Base-by-base conservation (phyloP, 2,329 filamentous ascomycete genomes). In the Clarireedia hainanense region DNA sequence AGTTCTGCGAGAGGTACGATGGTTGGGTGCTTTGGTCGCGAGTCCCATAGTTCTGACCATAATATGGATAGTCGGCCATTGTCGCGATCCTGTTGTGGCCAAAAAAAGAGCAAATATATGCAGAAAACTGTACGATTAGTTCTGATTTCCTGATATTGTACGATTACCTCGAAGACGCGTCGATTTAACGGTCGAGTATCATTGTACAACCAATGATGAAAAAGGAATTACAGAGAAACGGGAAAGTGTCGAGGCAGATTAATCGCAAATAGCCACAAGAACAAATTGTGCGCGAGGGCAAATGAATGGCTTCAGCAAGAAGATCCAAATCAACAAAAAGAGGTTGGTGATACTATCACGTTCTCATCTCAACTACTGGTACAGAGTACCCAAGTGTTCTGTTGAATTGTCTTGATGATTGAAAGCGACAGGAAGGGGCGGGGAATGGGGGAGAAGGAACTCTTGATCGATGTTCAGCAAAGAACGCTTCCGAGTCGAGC, bases 21-120 rank as follows among this genome's bases (percentile, higher is more conserved):
- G 62, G 49, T 40, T 56, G 58, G 52, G 62, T 65, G 23, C 50
- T 53, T 46, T 63, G 63, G 42, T 63, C 61, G 60, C 58, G 64
- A 52, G 56, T 49, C 14, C 61, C 61, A 60, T 64, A 67, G 42
- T 52, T 58, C 40, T 61, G 69, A 58, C 73, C 73, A 62, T 74
- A 76, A 15, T 73, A 72, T 55, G 73, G 73, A 67, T 78, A 76
- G 57, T 75, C 72, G 50, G 75, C 74, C 76, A 78, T 78, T 50
- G 52, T 67, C 55, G 56, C 43, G n/a, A 54, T 17, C 15, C 39
- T 14, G 14, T 10, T 7, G 2, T 5, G 30, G 36, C 23, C 40
- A 45, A 48, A 54, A 43, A 43, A 48, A 48, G 27, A 27, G 43
- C 40, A 45, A 39, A 23, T 9, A 5, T 5, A 45, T 47, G 47